A percentile compares a stretch with the other conserved stretches of the same genome.
These are phyloP conservation scores for Epichloe sp. DNA, from an alignment of 2,329 filamentous ascomycete genomes.

Conservation along the genomic window DNA sequence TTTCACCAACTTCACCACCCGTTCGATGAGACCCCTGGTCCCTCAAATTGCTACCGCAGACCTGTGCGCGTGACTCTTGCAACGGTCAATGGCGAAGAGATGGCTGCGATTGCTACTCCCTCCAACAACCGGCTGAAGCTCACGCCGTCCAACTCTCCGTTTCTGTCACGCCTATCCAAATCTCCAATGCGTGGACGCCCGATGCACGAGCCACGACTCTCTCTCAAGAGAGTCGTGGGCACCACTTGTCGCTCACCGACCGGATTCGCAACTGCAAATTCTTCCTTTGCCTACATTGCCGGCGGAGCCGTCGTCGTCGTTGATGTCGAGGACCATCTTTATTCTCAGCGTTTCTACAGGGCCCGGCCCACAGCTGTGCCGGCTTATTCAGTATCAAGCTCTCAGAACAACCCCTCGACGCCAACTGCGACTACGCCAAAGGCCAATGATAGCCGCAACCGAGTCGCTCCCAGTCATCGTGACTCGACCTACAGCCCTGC, in stretches of 20 bases:
- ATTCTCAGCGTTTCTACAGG: constrained; percentile 77
- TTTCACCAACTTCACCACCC: too few species aligned
- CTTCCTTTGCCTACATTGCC: constrained; percentile 79
- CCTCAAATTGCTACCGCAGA: not conserved
- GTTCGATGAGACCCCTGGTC: not conserved
- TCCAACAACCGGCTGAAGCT: constrained; percentile 48
- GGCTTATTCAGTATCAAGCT: constrained; percentile 42
- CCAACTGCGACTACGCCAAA: constrained; percentile 41
- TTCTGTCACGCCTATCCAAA: constrained; percentile 46
- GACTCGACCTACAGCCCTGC: constrained; percentile 32
- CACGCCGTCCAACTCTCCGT: constrained; percentile 68
- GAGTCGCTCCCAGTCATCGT: constrained; percentile 32
- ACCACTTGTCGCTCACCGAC: constrained; percentile 77
- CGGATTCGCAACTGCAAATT: constrained; percentile 70
- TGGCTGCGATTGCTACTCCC: constrained; percentile 37
- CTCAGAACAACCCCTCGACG: constrained; percentile 35
- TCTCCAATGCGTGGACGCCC: constrained; percentile 44
- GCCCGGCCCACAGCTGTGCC: constrained; percentile 69
- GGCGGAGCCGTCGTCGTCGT: constrained; percentile 89
- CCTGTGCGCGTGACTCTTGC: constrained; percentile 1
- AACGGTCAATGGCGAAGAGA: constrained; percentile 39
- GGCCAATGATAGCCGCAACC: constrained; percentile 50
- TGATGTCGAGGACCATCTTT: constrained; percentile 54
- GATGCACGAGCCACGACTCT: constrained; percentile 45
- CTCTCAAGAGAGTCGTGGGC: constrained; percentile 74